Conservation (phyloP, 345 rosid genomes). For the Punica granatum region DNA sequence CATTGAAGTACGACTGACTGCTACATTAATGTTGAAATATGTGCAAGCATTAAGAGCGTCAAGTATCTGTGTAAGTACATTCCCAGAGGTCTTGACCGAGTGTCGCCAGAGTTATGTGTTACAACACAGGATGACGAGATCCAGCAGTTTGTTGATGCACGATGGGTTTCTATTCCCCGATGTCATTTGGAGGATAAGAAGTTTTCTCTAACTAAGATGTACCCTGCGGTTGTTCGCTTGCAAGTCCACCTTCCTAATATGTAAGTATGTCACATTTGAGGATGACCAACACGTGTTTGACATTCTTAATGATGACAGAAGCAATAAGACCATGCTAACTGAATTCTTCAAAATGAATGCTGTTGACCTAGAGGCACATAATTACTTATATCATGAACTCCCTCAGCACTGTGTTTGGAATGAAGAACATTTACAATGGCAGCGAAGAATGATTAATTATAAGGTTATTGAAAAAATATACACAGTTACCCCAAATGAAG, state of each 20-base stretch:
- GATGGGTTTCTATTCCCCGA: neutral
- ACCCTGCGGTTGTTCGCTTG: neutral
- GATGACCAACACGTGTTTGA: too few species aligned
- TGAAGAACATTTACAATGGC: neutral
- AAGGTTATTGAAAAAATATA: neutral
- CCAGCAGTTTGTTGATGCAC: neutral
- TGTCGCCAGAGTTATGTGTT: neutral
- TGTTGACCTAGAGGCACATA: neutral
- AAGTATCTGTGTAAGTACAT: neutral
- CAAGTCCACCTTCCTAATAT: neutral
- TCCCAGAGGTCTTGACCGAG: neutral
- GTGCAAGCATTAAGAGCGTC: neutral
- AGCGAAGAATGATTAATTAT: neutral
- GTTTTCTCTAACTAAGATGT: neutral
- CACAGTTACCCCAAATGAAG: neutral
- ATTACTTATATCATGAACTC: neutral
- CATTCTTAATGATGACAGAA: neutral
- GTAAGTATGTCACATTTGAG: neutral
- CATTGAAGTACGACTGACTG: neutral
- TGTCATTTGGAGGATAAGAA: neutral
- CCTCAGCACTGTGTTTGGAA: neutral
- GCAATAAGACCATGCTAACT: neutral
- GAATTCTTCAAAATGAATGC: neutral
- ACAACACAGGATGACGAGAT: neutral
- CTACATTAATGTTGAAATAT: neutral